A percentile compares a stretch with the other conserved stretches of the same genome.
Evolutionary conservation across 345 rosid species (phyloP).

Genomic region (Cardamine chenopodiifolia): DNA sequence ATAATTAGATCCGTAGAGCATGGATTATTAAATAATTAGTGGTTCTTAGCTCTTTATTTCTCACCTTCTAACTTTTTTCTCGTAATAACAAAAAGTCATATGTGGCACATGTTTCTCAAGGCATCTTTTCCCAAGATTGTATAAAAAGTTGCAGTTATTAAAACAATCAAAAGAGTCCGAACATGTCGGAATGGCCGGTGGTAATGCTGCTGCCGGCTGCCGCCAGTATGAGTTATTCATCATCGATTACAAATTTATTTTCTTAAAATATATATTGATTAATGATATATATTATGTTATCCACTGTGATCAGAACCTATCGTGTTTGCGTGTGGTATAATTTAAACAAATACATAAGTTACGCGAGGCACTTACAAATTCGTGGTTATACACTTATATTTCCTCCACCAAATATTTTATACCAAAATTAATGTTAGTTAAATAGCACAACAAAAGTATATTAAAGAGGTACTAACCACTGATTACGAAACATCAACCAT

Average conservation of each 20-base stretch:
- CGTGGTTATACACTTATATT: background rate
- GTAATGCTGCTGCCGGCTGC: constrained; percentile 22
- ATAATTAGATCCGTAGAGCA: background rate
- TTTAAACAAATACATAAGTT: background rate
- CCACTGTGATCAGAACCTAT: background rate
- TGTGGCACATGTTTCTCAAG: constrained; percentile 25
- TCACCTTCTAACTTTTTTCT: background rate
- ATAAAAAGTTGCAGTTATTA: background rate
- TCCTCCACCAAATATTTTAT: background rate
- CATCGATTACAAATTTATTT: background rate
- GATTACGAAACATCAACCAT: background rate
- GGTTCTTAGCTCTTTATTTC: background rate
- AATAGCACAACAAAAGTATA: background rate
- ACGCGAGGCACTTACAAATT: background rate
- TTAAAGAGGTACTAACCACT: background rate
- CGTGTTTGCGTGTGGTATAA: background rate
- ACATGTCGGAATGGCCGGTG: constrained; percentile 35
- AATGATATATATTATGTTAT: constrained; percentile 11
- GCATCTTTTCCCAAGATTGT: background rate
- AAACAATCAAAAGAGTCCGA: background rate
- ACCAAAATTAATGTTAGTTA: background rate
- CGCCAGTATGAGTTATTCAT: constrained; percentile 13
- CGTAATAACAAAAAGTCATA: constrained; percentile 11
- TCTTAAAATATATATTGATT: background rate
- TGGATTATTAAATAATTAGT: background rate